Base-by-base conservation (phyloP, 768 basidiomycete species). In the Calocera viscosa region DNA sequence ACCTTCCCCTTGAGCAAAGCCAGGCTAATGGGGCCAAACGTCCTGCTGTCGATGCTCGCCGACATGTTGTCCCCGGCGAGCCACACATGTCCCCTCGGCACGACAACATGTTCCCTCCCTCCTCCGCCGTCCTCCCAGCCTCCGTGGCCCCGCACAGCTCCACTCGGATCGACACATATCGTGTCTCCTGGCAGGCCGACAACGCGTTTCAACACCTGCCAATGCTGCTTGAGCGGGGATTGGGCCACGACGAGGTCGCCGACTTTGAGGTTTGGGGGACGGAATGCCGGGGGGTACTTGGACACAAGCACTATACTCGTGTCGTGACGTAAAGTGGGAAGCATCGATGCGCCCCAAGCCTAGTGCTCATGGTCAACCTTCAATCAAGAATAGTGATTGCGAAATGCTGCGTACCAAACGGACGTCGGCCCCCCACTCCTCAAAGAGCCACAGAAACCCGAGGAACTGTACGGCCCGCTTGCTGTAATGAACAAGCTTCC, bases 71-170 rank as follows among this genome's bases (percentile, higher is more conserved):
- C 95, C 26, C 95, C 96, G 64, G 80, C 83, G 33, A 95, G 80
- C 95, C 95, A 97, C 26, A 95, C 75, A 74, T 95, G 89, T 1
- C 93, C 91, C 71, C 82, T 83, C 0, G 95, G 95, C 11, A 97
- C 77, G 30, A 85, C 73, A 17, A 94, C 82, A 72, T 92, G 90
- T 68, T 88, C 88, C 17, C 80, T 81, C 5, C 64, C 53, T 8
- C 26, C 22, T 11, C 86, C 83, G 10, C 83, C 86, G 63, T 78
- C 77, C 30, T 60, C 53, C 53, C 53, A 64, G 75, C 70, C 2
- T 88, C 88, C 2, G 35, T 35, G 32, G 5, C 47, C 39, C 1
- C 40, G 38, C 33, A 63, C 71, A 64, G 70, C 40, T 64, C 69
- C 67, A 53, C 72, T 67, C 22, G 94, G 94, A 74, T 98, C 93